phyloP scores from a whole-genome alignment of 2,329 filamentous ascomycete genomes.

The Fusarium fracticaudum region DNA sequence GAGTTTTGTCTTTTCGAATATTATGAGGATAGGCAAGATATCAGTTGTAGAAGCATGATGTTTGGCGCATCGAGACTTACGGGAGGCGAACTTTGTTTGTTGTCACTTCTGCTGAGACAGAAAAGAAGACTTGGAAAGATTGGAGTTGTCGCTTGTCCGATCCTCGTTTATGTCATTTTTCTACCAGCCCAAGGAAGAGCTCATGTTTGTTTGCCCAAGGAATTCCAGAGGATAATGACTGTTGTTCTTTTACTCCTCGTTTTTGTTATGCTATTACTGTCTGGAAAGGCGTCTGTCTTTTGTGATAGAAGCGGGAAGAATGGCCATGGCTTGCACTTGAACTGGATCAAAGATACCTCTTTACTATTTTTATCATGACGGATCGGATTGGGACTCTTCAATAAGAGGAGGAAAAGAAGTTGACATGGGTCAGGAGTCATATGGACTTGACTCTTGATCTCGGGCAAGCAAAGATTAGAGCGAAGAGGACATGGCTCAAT shows the following conservation, averaged over 20 bases:
- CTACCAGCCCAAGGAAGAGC: slow-evolving; percentile 4
- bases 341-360: slow-evolving; percentile 36
- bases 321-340: slow-evolving; percentile 33
- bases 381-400: neutral
- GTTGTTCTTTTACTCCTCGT: slow-evolving; percentile 16
- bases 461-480: slow-evolving; percentile 21
- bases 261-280: slow-evolving; percentile 21
- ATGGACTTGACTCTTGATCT: neutral
- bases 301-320: slow-evolving; percentile 42
- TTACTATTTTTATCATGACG: slow-evolving; percentile 29
- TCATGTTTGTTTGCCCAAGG: slow-evolving; percentile 6
- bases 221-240: slow-evolving; percentile 14
- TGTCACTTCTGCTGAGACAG: slow-evolving; percentile 27
- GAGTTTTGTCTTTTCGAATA: slow-evolving; percentile 43
- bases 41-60: slow-evolving; percentile 44
- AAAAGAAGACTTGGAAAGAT: slow-evolving; percentile 26
- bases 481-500: slow-evolving; percentile 29
- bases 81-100: slow-evolving; percentile 16
- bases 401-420: slow-evolving; percentile 4
- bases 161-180: slow-evolving; percentile 9
- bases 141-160: slow-evolving; percentile 31
- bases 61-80: slow-evolving; percentile 40
- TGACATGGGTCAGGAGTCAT: neutral
- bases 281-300: slow-evolving; percentile 35
- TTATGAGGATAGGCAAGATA: slow-evolving; percentile 42